Evolutionary conservation across 345 rosid species (phyloP).

Genomic region (Eutrema japonicum): DNA sequence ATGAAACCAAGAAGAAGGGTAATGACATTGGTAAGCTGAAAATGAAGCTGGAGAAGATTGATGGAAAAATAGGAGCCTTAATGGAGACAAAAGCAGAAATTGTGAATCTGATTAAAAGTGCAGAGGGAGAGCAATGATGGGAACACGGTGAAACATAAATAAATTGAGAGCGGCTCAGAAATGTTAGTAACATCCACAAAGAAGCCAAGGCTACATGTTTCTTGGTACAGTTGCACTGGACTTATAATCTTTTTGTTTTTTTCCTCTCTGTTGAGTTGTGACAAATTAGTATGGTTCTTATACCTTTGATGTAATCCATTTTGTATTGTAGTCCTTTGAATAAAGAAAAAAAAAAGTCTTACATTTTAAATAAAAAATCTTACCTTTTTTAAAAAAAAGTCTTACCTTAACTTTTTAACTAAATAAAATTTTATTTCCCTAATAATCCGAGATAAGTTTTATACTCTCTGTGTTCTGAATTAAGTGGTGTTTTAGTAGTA

Average conservation of each 20-base stretch:
- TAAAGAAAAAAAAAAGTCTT: too few species aligned
- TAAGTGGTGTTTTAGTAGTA: too few species aligned
- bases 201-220: slow-evolving; percentile 1
- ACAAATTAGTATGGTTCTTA: not conserved
- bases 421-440: too few species aligned
- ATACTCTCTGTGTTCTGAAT: too few species aligned
- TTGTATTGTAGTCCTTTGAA: not conserved
- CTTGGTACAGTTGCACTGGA: not conserved
- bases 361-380: too few species aligned
- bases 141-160: not conserved
- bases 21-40: slow-evolving; percentile 56
- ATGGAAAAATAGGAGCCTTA: slow-evolving; percentile 58
- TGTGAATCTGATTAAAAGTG: slow-evolving; percentile 63
- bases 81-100: slow-evolving; percentile 55
- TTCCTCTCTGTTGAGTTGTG: slow-evolving; percentile 8
- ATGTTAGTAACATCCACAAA: not conserved
- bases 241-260: not conserved
- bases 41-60: slow-evolving; percentile 58
- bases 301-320: slow-evolving; percentile 1
- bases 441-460: too few species aligned
- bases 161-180: not conserved
- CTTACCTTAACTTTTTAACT: too few species aligned
- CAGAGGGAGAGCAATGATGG: slow-evolving; percentile 45
- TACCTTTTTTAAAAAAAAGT: too few species aligned
- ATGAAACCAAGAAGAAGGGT: slow-evolving; percentile 49